Evolutionary conservation across 31 red algal species (phyloP).

Genomic region (Odonthalia washingtoniensis): DNA sequence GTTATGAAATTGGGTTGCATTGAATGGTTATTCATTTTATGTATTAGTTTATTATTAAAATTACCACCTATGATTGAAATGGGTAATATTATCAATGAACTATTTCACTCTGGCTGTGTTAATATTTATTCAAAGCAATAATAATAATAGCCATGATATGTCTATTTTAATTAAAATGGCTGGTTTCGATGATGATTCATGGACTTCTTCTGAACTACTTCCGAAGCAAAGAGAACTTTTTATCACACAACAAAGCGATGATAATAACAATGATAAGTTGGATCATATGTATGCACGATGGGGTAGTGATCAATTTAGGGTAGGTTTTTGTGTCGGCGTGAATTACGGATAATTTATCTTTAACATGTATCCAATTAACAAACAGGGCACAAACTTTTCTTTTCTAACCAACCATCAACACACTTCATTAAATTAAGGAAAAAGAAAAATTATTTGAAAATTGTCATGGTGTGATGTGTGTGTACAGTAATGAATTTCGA

Average conservation of each 20-base stretch:
- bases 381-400: constrained; percentile 53
- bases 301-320: constrained; percentile 62
- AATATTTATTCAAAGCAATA: no score
- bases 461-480: not conserved
- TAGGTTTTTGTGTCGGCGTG: constrained; percentile 45
- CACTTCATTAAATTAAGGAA: constrained; percentile 42
- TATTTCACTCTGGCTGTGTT: no score
- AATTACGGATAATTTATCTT: not conserved
- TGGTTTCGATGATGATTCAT: no score
- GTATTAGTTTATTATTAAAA: no score
- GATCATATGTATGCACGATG: constrained; percentile 70
- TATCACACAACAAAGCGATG: not conserved
- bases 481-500: not conserved
- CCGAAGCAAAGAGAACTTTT: constrained; percentile 63
- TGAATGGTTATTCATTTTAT: no score
- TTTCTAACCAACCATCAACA: constrained; percentile 64
- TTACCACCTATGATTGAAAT: no score
- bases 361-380: constrained; percentile 60
- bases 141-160: no score
- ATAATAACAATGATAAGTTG: not conserved
- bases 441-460: not conserved
- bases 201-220: constrained; percentile 44
- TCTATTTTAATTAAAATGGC: no score
- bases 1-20: no score
- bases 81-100: no score